These are phyloP conservation scores for Leavenworthia alabamica DNA, from an alignment of 345 rosid species.

Conservation along the genomic window DNA sequence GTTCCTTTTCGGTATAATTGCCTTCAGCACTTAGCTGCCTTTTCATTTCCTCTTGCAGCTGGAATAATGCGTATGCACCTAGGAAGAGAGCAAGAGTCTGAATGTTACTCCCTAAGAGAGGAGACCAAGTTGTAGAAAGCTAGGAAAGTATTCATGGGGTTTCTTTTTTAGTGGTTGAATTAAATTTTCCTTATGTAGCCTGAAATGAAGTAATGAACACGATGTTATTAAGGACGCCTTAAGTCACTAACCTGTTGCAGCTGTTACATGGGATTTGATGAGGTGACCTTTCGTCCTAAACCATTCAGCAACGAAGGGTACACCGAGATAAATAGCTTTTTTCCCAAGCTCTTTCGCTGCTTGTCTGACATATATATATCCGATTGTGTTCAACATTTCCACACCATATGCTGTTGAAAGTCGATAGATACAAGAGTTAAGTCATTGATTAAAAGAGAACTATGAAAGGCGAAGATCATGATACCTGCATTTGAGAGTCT, in stretches of 20 bases:
- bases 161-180: background rate
- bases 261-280: constrained; percentile 95
- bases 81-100: constrained; percentile 13
- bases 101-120: background rate
- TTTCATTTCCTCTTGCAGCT: constrained; percentile 98
- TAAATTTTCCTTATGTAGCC: background rate
- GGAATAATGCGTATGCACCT: constrained; percentile 96
- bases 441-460: constrained; percentile 2
- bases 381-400: constrained; percentile 91
- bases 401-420: constrained; percentile 94
- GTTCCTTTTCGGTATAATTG: constrained; percentile 83
- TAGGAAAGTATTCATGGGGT: background rate
- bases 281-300: constrained; percentile 92
- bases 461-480: background rate
- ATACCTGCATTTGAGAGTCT: constrained; percentile 89
- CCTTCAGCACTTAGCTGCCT: constrained; percentile 88
- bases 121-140: constrained; percentile 4
- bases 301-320: constrained; percentile 98
- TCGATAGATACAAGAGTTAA: background rate
- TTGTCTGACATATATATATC: constrained; percentile 85
- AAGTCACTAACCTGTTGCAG: constrained; percentile 96
- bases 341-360: constrained; percentile 97
- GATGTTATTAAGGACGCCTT: too few species aligned
- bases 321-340: constrained; percentile 73
- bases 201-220: too few species aligned